Conservation (phyloP, 441 rosid genomes). For the Eruca vesicaria region DNA sequence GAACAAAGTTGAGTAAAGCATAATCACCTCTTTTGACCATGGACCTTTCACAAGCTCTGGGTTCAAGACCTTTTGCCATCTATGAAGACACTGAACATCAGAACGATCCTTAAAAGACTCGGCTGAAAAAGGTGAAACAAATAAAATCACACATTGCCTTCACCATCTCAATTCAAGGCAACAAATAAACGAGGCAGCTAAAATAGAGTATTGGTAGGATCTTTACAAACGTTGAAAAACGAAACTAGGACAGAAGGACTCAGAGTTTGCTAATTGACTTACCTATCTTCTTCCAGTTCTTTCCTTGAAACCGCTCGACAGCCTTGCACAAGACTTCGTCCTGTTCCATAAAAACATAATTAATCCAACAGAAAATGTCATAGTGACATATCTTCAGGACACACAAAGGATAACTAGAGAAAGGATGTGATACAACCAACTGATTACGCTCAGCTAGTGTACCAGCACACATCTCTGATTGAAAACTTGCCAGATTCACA, state of each 20-base stretch:
- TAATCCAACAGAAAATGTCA: not conserved
- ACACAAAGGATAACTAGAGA: not conserved
- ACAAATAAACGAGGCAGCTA: not conserved
- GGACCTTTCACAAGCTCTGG: conserved; percentile 99
- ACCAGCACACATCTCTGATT: conserved; percentile 9
- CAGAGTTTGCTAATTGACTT: conserved; percentile 9
- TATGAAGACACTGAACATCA: conserved; percentile 98
- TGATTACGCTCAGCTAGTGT: conserved; percentile 30
- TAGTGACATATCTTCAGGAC: not conserved
- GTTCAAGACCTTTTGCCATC: conserved; percentile 99
- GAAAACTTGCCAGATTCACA: conserved; percentile 37
- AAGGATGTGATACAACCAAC: conserved; percentile 35
- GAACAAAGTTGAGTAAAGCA: conserved; percentile 3
- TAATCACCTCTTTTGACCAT: conserved; percentile 95
- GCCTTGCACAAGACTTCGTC: conserved; percentile 93
- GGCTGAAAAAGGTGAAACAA: conserved; percentile 55
- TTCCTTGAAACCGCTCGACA: conserved; percentile 95
- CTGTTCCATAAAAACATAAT: conserved; percentile 40
- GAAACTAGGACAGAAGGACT: not conserved
- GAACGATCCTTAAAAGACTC: conserved; percentile 96
- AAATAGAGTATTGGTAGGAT: conserved; percentile 3
- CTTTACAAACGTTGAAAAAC: not conserved
- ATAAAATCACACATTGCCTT: conserved; percentile 34
- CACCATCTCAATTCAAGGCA: not conserved
- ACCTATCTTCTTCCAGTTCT: conserved; percentile 99